phyloP scores from a whole-genome alignment of 176 grass and related monocot genomes.

The Musa troglodytarum region DNA sequence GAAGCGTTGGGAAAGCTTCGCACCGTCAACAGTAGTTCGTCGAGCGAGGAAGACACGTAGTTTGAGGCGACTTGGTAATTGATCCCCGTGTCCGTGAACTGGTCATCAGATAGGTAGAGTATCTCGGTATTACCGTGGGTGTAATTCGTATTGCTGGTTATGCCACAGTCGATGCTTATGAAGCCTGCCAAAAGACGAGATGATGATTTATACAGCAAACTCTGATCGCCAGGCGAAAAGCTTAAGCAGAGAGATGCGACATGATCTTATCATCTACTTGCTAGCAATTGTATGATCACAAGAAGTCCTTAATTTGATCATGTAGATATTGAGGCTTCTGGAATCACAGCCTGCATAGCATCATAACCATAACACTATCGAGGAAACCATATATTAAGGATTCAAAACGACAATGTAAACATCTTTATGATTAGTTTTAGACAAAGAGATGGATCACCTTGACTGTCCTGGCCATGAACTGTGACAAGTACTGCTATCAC shows the following conservation, averaged over 20 bases:
- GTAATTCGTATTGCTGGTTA: conserved; percentile 12
- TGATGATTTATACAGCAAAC: background rate
- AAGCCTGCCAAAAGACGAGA: conserved; percentile 6
- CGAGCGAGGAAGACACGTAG: background rate
- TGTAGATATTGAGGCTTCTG: too few species aligned
- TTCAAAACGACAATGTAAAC: too few species aligned
- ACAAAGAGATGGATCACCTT: too few species aligned
- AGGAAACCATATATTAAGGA: too few species aligned
- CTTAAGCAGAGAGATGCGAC: too few species aligned
- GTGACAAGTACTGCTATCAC: background rate
- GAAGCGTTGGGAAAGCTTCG: conserved; percentile 40
- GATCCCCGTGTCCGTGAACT: conserved; percentile 19
- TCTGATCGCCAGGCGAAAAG: background rate
- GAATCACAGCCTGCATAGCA: too few species aligned
- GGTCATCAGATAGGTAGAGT: conserved; percentile 23
- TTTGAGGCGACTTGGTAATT: conserved; percentile 11
- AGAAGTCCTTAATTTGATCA: too few species aligned
- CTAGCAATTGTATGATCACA: too few species aligned
- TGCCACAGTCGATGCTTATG: conserved; percentile 39
- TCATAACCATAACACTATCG: too few species aligned
- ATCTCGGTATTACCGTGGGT: conserved; percentile 4
- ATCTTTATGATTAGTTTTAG: background rate
- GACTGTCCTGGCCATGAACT: background rate
- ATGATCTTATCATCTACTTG: too few species aligned
- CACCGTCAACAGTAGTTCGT: background rate